phyloP scores from a whole-genome alignment of 1,284 basidiomycete species.

The Lentinus polychrous region DNA sequence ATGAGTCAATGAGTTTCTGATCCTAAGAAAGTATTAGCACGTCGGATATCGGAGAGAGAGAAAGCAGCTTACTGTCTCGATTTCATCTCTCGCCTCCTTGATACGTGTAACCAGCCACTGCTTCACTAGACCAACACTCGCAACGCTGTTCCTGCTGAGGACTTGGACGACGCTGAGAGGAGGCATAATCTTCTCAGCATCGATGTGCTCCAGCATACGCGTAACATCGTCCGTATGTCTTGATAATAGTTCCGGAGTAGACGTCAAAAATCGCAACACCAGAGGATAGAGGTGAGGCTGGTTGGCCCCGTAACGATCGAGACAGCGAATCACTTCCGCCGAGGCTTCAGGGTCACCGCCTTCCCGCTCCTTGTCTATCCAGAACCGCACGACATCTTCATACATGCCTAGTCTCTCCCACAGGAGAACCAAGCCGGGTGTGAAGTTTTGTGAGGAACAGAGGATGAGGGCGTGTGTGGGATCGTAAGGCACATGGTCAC shows the following conservation, averaged over 20 bases:
- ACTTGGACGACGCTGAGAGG: conserved; percentile 87
- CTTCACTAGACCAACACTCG: conserved; percentile 86
- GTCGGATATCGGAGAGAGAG: conserved; percentile 2
- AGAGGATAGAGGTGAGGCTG: conserved; percentile 81
- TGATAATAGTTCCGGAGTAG: conserved; percentile 60
- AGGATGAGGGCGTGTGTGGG: conserved; percentile 88
- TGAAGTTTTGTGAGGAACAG: conserved; percentile 81
- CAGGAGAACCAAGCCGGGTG: conserved; percentile 77
- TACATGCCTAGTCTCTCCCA: conserved; percentile 96
- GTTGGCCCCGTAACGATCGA: conserved; percentile 67
- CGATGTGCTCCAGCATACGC: conserved; percentile 68
- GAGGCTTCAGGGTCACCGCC: conserved; percentile 41
- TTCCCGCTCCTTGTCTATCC: conserved; percentile 68
- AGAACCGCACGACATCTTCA: conserved; percentile 90
- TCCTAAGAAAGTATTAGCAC: conserved; percentile 46
- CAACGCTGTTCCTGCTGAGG: conserved; percentile 79
- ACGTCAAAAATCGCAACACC: conserved; percentile 87
- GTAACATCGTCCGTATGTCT: conserved; percentile 69
- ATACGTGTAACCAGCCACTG: conserved; percentile 83
- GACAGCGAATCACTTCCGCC: conserved; percentile 62
- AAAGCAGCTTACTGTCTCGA: conserved; percentile 63
- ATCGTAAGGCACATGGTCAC: conserved; percentile 74
- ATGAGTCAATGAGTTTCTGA: conserved; percentile 76
- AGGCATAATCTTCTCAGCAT: conserved; percentile 76
- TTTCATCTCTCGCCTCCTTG: conserved; percentile 65